Conservation (phyloP, 164 flowering plant genomes). For the Santalum album region DNA sequence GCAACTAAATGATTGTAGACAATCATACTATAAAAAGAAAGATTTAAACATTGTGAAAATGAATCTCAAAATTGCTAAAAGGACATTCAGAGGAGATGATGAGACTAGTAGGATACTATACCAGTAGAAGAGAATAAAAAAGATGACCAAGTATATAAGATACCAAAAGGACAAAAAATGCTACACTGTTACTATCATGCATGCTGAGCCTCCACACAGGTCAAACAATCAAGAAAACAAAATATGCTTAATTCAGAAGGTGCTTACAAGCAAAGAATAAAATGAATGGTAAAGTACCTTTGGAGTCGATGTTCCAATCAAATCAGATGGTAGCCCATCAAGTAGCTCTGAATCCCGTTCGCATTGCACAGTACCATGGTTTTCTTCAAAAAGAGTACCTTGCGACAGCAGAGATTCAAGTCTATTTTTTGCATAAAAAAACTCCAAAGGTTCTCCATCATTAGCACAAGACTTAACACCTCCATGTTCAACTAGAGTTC, state of each 20-base stretch:
- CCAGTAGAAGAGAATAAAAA: too few relatives aligned
- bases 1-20: too few relatives aligned
- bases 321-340: constrained; percentile 13
- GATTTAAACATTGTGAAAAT: too few relatives aligned
- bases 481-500: constrained; percentile 15
- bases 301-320: constrained; percentile 13
- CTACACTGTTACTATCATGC: too few relatives aligned
- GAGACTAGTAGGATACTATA: too few relatives aligned
- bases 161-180: too few relatives aligned
- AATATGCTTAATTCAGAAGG: too few relatives aligned
- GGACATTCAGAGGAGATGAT: too few relatives aligned
- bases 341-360: constrained; percentile 11
- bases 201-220: not conserved
- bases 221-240: not conserved
- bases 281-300: constrained; percentile 43
- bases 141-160: too few relatives aligned
- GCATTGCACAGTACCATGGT: constrained; percentile 8
- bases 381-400: constrained; percentile 16
- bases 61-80: too few relatives aligned
- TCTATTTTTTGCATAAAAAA: constrained; percentile 16
- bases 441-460: constrained; percentile 12
- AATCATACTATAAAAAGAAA: too few relatives aligned
- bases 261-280: too few relatives aligned
- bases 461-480: constrained; percentile 7
- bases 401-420: constrained; percentile 8